These are phyloP conservation scores for Leptographium wingfieldii DNA, from an alignment of 2,329 filamentous ascomycete genomes.

Conservation along the genomic window DNA sequence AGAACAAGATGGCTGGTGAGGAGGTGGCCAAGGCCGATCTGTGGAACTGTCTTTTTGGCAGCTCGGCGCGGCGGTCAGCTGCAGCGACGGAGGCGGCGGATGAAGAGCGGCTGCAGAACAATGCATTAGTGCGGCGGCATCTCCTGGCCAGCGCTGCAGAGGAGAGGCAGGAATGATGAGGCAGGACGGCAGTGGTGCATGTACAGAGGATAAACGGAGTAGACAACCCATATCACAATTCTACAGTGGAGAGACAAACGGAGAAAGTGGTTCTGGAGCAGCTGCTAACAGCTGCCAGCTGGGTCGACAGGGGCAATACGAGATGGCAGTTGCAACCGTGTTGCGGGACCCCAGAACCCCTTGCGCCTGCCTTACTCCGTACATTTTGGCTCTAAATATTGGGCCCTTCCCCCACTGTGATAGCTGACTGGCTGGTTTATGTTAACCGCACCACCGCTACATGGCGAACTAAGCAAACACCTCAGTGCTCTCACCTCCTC, in stretches of 20 bases:
- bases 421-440: not conserved
- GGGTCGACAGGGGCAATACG: not conserved
- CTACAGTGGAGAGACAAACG: too few species aligned
- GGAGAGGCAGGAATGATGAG: conserved; percentile 16
- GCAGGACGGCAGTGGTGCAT: not conserved
- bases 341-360: not conserved
- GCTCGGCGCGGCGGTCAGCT: conserved; percentile 21
- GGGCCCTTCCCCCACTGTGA: not conserved
- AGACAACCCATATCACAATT: too few species aligned
- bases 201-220: too few species aligned
- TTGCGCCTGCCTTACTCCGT: not conserved
- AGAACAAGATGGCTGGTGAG: conserved; percentile 62
- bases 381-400: not conserved
- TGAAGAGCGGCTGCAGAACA: conserved; percentile 4
- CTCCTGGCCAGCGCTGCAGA: conserved; percentile 33
- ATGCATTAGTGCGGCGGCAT: conserved; percentile 20
- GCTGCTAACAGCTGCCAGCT: not conserved
- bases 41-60: conserved; percentile 80
- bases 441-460: not conserved
- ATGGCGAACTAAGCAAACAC: not conserved
- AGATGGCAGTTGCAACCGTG: not conserved
- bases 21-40: conserved; percentile 65
- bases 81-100: not conserved
- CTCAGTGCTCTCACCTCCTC: not conserved
- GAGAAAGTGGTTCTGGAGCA: not conserved